Conservation (phyloP, 2,329 filamentous ascomycete genomes). For the Dactylellina drechsleri region DNA sequence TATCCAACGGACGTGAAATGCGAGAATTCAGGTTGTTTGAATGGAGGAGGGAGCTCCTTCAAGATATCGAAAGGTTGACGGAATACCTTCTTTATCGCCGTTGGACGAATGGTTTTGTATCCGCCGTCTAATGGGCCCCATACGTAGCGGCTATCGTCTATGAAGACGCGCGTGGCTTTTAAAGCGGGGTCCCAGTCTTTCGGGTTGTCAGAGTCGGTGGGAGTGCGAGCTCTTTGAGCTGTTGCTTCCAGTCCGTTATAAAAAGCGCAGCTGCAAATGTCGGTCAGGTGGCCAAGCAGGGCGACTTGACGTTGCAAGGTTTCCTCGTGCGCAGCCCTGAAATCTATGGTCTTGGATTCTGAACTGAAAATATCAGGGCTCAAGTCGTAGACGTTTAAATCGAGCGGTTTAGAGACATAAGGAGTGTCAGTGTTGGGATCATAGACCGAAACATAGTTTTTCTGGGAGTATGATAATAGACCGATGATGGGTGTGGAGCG, state of each 20-base stretch:
- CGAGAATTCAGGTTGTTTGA: too few relatives aligned
- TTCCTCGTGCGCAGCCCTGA: not conserved
- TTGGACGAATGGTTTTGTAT: too few relatives aligned
- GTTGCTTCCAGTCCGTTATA: not conserved
- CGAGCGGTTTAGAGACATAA: constrained; percentile 23
- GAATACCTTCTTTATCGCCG: too few relatives aligned
- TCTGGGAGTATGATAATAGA: not conserved
- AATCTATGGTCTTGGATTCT: too few relatives aligned
- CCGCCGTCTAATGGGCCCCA: too few relatives aligned
- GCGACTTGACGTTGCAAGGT: not conserved
- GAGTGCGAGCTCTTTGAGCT: not conserved
- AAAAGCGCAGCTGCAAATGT: not conserved
- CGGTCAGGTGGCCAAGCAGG: not conserved
- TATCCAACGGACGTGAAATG: too few relatives aligned
- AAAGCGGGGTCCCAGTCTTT: not conserved
- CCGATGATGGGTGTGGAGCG: constrained; percentile 18
- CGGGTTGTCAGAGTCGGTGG: not conserved
- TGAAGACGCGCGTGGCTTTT: not conserved
- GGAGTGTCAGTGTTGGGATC: constrained; percentile 20
- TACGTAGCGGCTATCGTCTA: not conserved
- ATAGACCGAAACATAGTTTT: constrained; percentile 19
- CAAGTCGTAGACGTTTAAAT: not conserved
- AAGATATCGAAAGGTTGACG: too few relatives aligned
- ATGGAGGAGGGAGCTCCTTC: too few relatives aligned
- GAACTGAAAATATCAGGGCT: not conserved